Evolutionary conservation across 2,329 filamentous ascomycete genomes (phyloP).

Genomic region (Xylariaceae sp.): DNA sequence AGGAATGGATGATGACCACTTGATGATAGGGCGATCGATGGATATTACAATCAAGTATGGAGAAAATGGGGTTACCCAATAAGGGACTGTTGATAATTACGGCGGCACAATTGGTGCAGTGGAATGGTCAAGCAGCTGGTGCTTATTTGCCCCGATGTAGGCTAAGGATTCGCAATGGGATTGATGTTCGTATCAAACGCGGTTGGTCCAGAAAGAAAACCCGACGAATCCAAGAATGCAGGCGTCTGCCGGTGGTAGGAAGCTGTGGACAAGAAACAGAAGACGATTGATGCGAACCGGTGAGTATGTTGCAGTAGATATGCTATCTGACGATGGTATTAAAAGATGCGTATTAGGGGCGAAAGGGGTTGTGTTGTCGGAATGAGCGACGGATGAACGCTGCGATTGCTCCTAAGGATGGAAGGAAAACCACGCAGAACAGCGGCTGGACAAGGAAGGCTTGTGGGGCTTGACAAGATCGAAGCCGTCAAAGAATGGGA

Average conservation of each 20-base stretch:
- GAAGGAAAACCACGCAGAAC: slow-evolving; percentile 23
- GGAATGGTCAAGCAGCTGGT: slow-evolving; percentile 32
- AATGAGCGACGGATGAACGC: slow-evolving; percentile 35
- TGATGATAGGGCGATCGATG: slow-evolving; percentile 35
- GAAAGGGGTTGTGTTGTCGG: slow-evolving; percentile 29
- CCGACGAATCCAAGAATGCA: slow-evolving; percentile 39
- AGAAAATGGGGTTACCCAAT: slow-evolving; percentile 27
- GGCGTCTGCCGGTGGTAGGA: slow-evolving; percentile 33
- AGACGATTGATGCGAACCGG: slow-evolving; percentile 33
- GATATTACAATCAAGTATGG: slow-evolving; percentile 43
- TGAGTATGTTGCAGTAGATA: slow-evolving; percentile 25
- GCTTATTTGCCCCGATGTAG: slow-evolving; percentile 27
- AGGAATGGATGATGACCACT: slow-evolving; percentile 42
- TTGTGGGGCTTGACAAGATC: slow-evolving; percentile 5
- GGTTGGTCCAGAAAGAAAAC: slow-evolving; percentile 38
- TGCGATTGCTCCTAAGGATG: slow-evolving; percentile 30
- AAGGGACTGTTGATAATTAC: slow-evolving; percentile 35
- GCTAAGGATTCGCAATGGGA: slow-evolving; percentile 29
- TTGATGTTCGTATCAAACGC: slow-evolving; percentile 43
- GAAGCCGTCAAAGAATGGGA: slow-evolving; percentile 23
- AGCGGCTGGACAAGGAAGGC: slow-evolving; percentile 16
- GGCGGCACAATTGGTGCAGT: slow-evolving; percentile 27
- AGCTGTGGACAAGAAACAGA: slow-evolving; percentile 42
- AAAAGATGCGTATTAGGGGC: slow-evolving; percentile 32
- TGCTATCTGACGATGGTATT: slow-evolving; percentile 31